A percentile compares a stretch with the other conserved stretches of the same genome.
These are phyloP conservation scores for Choanephora cucurbitarum DNA, from an alignment of 371 early-diverging fungal species.

Conservation along the genomic window DNA sequence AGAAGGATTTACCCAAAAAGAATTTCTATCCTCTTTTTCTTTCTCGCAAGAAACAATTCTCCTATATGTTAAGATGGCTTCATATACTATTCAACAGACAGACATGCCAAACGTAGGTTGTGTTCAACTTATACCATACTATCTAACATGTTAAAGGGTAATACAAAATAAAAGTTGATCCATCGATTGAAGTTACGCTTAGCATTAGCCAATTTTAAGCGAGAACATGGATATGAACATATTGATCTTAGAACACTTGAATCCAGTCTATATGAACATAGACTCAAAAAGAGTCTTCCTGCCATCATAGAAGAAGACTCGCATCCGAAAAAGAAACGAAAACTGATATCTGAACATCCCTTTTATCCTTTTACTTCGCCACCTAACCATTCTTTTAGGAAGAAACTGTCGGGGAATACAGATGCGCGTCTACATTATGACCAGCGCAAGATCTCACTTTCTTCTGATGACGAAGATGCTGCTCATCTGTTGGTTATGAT, in stretches of 20 bases:
- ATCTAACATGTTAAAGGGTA: no score
- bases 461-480: conserved; percentile 32
- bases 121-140: no score
- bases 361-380: conserved; percentile 23
- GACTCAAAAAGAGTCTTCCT: background rate
- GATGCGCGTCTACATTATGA: conserved; percentile 11
- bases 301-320: no score
- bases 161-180: conserved; percentile 15
- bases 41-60: no score
- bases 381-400: conserved; percentile 16
- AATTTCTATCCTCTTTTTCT: no score
- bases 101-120: conserved; percentile 15
- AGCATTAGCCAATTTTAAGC: conserved; percentile 31
- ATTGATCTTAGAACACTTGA: conserved; percentile 25
- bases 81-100: background rate
- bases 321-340: conserved; percentile 7
- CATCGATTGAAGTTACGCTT: conserved; percentile 29
- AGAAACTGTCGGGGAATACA: conserved; percentile 16
- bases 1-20: no score
- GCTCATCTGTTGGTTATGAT: conserved; percentile 32
- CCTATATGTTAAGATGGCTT: background rate
- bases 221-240: conserved; percentile 29
- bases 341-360: conserved; percentile 12
- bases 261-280: conserved; percentile 12
- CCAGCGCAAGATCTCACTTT: conserved; percentile 21